Evolutionary conservation across 306 rosid species (phyloP), one percentile per base, ranked within the genome.

Genomic region (Citrullus mucosospermus): DNA sequence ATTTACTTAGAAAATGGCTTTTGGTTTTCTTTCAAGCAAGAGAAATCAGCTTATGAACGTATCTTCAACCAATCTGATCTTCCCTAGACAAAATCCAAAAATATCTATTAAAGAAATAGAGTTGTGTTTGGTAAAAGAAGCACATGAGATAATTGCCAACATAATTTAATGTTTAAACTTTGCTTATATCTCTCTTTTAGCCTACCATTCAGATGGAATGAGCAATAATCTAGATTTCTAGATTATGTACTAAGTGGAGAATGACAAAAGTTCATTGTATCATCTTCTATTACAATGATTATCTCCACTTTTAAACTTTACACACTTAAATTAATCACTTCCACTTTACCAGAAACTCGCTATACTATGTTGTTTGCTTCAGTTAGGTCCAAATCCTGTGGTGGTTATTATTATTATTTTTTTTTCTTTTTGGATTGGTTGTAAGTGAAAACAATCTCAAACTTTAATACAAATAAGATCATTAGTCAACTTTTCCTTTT

Each of bases 41-140:
- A 14, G 71, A 65, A 11, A 67, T n/a, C 54, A 68, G 51, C 6
- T 67, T 67, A 41, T 38, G 28, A 39, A 68, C 17, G 10, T 38
- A 66, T 66, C 72, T 66, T 68, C 74, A 38, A 17, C 53, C 51
- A 68, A 68, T 68, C 32, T 41, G 54, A 48, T 48, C 54, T 68
- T 39, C 25, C 17, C 32, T 3, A 68, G 10, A 43, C 54, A 68
- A 9, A 20, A 68, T 20, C 75, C 54, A 39, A 68, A 38, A 18
- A 39, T 39, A 68, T 68, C 43, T 72, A 72, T 72, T 72, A 72
- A 72, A 72, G 60, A 72, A 72, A 48, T 72, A 72, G 60, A 72
- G 43, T 72, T 51, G 61, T 50, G 61, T 72, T 48, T 50, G 61
- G 56, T 34, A 30, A 48, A 72, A 72, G 60, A 43, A 51, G 60